A percentile compares a stretch with the other conserved stretches of the same genome.
These are phyloP conservation scores for Aspergillus arachidicola DNA, from an alignment of 2,329 filamentous ascomycete species.

Conservation along the genomic window DNA sequence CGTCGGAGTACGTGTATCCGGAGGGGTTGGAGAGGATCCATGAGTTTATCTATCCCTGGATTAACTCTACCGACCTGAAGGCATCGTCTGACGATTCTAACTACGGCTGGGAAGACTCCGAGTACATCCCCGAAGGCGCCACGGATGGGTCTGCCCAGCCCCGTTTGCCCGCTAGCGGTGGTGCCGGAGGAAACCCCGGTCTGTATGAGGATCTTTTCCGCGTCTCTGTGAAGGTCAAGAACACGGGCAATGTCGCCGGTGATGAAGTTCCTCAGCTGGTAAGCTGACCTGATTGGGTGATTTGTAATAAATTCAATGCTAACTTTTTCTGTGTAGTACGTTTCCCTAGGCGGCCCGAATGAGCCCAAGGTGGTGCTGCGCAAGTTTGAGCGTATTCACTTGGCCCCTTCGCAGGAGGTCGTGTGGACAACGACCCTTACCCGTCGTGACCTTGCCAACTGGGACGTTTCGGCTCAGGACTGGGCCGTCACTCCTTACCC, in stretches of 20 bases:
- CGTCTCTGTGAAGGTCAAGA: slow-evolving; percentile 53
- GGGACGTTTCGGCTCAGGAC: slow-evolving; percentile 78
- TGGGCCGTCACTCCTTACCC: slow-evolving; percentile 68
- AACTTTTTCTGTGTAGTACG: slow-evolving; percentile 52
- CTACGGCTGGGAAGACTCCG: slow-evolving; percentile 55
- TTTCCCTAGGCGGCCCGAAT: slow-evolving; percentile 76
- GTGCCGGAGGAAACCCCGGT: slow-evolving; percentile 61
- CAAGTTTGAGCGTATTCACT: slow-evolving; percentile 76
- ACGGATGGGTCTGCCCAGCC: slow-evolving; percentile 59
- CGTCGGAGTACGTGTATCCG: slow-evolving; percentile 60
- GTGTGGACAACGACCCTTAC: slow-evolving; percentile 71
- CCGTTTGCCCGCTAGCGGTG: slow-evolving; percentile 59
- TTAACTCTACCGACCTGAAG: slow-evolving; percentile 61
- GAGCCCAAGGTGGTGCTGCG: slow-evolving; percentile 71
- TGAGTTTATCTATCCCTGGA: slow-evolving; percentile 65
- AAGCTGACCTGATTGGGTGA: slow-evolving; percentile 14
- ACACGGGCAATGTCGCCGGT: slow-evolving; percentile 52
- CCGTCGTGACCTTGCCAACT: slow-evolving; percentile 82
- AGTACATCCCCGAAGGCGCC: slow-evolving; percentile 54
- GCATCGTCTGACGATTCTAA: slow-evolving; percentile 55
- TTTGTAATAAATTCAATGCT: neutral
- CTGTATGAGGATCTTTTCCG: slow-evolving; percentile 55
- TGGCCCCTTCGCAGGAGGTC: slow-evolving; percentile 68
- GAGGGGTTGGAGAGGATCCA: slow-evolving; percentile 52
- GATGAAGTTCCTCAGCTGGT: slow-evolving; percentile 58